A percentile compares a stretch with the other conserved stretches of the same genome.
These are phyloP conservation scores for Penicillium subrubescens DNA, from an alignment of 495 filamentous ascomycete genomes.

Conservation along the genomic window DNA sequence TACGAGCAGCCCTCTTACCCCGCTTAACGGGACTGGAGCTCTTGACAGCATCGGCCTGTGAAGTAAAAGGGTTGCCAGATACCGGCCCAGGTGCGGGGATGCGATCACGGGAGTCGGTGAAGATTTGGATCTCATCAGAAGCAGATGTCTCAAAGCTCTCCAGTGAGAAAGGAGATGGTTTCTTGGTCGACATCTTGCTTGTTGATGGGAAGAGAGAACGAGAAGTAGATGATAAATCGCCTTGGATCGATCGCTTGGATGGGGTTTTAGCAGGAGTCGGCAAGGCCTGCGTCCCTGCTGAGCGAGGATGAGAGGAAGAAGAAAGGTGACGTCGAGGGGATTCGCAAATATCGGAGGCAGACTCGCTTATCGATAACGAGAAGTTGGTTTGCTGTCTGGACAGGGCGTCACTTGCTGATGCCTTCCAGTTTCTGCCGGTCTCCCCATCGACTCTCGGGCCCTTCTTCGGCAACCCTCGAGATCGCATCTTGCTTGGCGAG, in stretches of 20 bases:
- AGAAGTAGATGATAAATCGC: constrained; percentile 63
- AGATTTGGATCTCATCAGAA: constrained; percentile 70
- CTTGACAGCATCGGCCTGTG: constrained; percentile 25
- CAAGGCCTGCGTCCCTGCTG: constrained; percentile 54
- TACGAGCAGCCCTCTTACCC: not conserved
- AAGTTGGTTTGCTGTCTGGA: not conserved
- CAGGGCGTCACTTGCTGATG: not conserved
- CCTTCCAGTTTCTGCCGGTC: constrained; percentile 1
- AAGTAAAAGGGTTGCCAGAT: constrained; percentile 70
- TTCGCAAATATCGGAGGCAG: constrained; percentile 3
- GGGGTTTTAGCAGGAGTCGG: constrained; percentile 91
- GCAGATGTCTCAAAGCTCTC: constrained; percentile 47
- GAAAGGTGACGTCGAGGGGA: not conserved
- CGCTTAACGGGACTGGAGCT: not conserved
- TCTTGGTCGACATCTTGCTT: constrained; percentile 36
- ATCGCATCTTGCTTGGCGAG: constrained; percentile 17
- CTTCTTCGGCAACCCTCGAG: constrained; percentile 25
- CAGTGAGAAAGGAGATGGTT: constrained; percentile 65
- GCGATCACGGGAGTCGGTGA: constrained; percentile 85
- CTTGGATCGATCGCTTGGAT: constrained; percentile 61
- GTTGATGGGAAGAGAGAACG: constrained; percentile 74
- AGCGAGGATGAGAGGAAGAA: constrained; percentile 16
- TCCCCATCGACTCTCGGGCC: constrained; percentile 8
- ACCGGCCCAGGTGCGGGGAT: constrained; percentile 69
- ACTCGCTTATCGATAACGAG: not conserved